Conservation (phyloP, 106 monocot species). For the Xerophyta viscosa region DNA sequence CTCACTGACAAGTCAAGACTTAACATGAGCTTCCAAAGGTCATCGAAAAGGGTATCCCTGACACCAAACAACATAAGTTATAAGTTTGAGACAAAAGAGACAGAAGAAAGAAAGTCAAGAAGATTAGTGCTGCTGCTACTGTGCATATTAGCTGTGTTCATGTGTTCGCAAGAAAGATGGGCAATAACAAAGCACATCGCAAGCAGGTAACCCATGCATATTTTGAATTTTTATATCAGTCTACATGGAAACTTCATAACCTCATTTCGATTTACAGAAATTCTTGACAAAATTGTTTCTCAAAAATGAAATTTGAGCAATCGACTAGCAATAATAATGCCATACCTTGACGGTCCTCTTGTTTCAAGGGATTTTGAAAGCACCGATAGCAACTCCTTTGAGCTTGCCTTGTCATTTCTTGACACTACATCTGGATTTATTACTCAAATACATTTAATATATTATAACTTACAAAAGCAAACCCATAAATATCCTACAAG, state of each 20-base stretch:
- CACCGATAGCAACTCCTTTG: constrained; percentile 13
- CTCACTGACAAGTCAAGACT: constrained; percentile 49
- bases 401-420: constrained; percentile 11
- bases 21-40: constrained; percentile 49
- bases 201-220: too few species aligned
- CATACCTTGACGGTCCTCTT: constrained; percentile 21
- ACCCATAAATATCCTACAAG: too few species aligned
- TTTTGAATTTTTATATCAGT: too few species aligned
- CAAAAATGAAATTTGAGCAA: too few species aligned
- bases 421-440: constrained; percentile 26
- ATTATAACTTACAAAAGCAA: neutral
- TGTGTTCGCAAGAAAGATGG: too few species aligned
- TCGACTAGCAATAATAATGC: neutral
- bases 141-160: too few species aligned
- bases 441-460: neutral
- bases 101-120: neutral
- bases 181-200: too few species aligned
- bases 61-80: constrained; percentile 6
- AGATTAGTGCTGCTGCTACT: too few species aligned
- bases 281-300: too few species aligned
- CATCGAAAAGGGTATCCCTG: constrained; percentile 42
- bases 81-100: neutral
- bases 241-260: too few species aligned
- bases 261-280: too few species aligned
- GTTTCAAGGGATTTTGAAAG: constrained; percentile 27